Conservation (phyloP, 805 yeast species). For the Teunomyces funiuensis region DNA sequence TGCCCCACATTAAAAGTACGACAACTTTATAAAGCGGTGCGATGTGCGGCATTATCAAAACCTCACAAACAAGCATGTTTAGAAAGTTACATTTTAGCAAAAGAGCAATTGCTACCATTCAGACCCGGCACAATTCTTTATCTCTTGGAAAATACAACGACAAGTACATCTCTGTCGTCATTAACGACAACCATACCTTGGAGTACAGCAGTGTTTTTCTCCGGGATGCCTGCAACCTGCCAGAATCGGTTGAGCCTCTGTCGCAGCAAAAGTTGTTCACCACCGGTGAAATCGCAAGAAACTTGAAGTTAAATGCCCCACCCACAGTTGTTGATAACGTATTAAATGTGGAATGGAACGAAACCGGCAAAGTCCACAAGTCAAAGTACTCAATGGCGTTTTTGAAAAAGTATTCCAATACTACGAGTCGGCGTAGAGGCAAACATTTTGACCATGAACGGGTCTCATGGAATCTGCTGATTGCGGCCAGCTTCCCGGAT, state of each 20-base stretch:
- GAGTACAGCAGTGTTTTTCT: constrained; percentile 54
- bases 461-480: constrained; percentile 37
- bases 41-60: background rate
- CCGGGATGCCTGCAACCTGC: constrained; percentile 60
- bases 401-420: constrained; percentile 42
- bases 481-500: constrained; percentile 8
- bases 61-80: background rate
- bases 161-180: constrained; percentile 22
- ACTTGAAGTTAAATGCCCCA: constrained; percentile 35
- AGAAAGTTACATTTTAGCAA: background rate
- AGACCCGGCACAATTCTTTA: constrained; percentile 7
- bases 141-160: constrained; percentile 20
- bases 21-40: background rate
- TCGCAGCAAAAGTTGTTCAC: constrained; percentile 65
- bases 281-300: constrained; percentile 47
- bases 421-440: constrained; percentile 31
- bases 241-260: constrained; percentile 49
- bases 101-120: background rate
- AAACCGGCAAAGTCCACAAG: constrained; percentile 20
- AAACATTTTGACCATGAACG: constrained; percentile 35
- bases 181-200: constrained; percentile 24
- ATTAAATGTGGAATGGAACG: constrained; percentile 43
- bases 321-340: constrained; percentile 31
- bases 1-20: constrained; percentile 5
- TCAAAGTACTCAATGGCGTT: constrained; percentile 47